Percentiles rank a stretch among this genome's conserved stretches.
These are phyloP conservation scores for Pseudohyphozyma bogoriensis DNA, from an alignment of 768 basidiomycete genomes.

Conservation along the genomic window DNA sequence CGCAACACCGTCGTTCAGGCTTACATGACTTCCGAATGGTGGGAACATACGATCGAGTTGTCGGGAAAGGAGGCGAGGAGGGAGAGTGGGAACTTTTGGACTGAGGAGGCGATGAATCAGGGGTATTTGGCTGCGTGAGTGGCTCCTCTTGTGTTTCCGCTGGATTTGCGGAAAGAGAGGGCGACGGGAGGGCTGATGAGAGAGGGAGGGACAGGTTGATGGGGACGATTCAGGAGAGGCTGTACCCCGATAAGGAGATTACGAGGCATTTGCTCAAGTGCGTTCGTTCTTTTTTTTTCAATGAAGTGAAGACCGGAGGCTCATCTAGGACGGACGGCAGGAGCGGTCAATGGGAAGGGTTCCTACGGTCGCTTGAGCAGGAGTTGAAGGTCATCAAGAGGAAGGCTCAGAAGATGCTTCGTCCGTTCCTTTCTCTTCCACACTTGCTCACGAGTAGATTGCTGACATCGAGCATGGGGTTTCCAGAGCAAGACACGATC, in stretches of 20 bases:
- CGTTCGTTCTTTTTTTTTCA: conserved; percentile 11
- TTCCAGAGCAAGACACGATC: conserved; percentile 24
- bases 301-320: no score
- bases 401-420: conserved; percentile 14
- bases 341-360: conserved; percentile 25
- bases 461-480: not conserved
- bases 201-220: conserved; percentile 20
- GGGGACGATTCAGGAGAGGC: conserved; percentile 25
- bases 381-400: conserved; percentile 21
- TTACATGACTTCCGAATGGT: conserved; percentile 25
- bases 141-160: not conserved
- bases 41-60: conserved; percentile 22
- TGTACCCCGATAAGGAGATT: conserved; percentile 27
- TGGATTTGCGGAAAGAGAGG: not conserved
- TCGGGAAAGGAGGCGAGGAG: conserved; percentile 12
- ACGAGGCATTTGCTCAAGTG: not conserved
- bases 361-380: conserved; percentile 23
- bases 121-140: conserved; percentile 23
- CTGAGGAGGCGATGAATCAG: conserved; percentile 18
- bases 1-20: conserved; percentile 16
- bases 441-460: no score
- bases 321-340: no score
- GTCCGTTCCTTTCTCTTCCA: conserved; percentile 1
- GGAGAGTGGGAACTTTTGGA: not conserved
- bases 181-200: no score